Percentiles rank a stretch among this genome's conserved stretches.
Evolutionary conservation across 2,329 filamentous ascomycete species (phyloP).

Genomic region (Penicillium sp.): DNA sequence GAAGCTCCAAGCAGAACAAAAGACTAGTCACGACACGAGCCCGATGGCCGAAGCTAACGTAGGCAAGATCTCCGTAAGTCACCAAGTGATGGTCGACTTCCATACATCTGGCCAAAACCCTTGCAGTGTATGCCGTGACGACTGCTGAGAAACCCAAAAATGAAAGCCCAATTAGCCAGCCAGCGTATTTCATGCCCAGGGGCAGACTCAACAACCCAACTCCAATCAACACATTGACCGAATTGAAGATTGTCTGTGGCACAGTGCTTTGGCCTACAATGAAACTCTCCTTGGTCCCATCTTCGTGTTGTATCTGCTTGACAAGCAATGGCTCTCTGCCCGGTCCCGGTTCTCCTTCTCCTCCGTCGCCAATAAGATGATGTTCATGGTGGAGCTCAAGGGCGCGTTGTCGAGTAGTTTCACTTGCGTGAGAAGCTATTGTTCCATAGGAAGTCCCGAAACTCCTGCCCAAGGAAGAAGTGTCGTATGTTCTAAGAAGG

Average conservation of each 20-base stretch:
- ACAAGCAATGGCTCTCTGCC: constrained; percentile 75
- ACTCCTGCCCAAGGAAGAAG: constrained; percentile 67
- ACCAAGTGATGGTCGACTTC: constrained; percentile 80
- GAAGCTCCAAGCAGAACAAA: constrained; percentile 80
- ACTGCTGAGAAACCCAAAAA: constrained; percentile 71
- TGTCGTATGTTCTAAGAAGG: constrained; percentile 45
- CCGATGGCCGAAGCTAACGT: constrained; percentile 78
- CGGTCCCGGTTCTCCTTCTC: constrained; percentile 48
- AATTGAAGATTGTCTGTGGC: constrained; percentile 94
- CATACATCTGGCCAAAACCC: constrained; percentile 80
- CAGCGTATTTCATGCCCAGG: constrained; percentile 79
- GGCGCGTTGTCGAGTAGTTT: constrained; percentile 54
- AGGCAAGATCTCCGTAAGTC: constrained; percentile 91
- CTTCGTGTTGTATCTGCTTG: constrained; percentile 78
- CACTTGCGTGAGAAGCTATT: constrained; percentile 54
- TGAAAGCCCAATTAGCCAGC: constrained; percentile 77
- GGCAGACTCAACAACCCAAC: constrained; percentile 86
- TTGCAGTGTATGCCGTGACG: constrained; percentile 81
- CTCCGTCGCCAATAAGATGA: constrained; percentile 30
- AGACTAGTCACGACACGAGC: constrained; percentile 79
- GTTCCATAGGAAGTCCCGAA: constrained; percentile 63
- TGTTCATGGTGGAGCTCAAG: constrained; percentile 53
- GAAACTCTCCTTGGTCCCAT: constrained; percentile 77
- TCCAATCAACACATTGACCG: constrained; percentile 86
- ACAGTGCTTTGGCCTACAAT: constrained; percentile 93